Conservation (phyloP, 2,329 filamentous ascomycete genomes). For the Delphinella strobiligena region DNA sequence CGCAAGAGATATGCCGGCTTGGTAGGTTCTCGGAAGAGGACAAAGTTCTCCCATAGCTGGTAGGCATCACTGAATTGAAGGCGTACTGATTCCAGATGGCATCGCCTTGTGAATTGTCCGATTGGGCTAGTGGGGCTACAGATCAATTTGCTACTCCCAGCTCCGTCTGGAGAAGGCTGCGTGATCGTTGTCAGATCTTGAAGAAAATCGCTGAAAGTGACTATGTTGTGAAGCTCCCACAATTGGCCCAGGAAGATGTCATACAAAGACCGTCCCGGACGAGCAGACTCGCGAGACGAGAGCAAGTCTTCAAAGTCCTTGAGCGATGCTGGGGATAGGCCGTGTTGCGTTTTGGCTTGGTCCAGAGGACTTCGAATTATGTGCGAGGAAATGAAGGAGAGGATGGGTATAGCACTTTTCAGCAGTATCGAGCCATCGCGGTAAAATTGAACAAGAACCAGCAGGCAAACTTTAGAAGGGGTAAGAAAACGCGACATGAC, state of each 20-base stretch:
- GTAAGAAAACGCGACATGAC: slow-evolving; percentile 72
- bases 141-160: slow-evolving; percentile 43
- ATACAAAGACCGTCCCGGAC: slow-evolving; percentile 75
- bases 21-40: slow-evolving; percentile 68
- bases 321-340: slow-evolving; percentile 26
- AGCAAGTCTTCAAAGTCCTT: slow-evolving; percentile 17
- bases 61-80: slow-evolving; percentile 70
- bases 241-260: slow-evolving; percentile 70
- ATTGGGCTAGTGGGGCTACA: slow-evolving; percentile 60
- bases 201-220: slow-evolving; percentile 5
- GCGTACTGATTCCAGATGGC: slow-evolving; percentile 66
- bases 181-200: slow-evolving; percentile 6
- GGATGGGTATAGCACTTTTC: slow-evolving; percentile 47
- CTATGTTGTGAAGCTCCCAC: slow-evolving; percentile 53
- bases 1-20: slow-evolving; percentile 46
- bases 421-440: slow-evolving; percentile 13
- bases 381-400: slow-evolving; percentile 68
- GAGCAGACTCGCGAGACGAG: slow-evolving; percentile 32
- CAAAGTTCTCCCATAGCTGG: slow-evolving; percentile 71
- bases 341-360: slow-evolving; percentile 2
- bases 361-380: slow-evolving; percentile 25
- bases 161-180: slow-evolving; percentile 33
- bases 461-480: slow-evolving; percentile 74
- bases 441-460: slow-evolving; percentile 74
- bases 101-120: slow-evolving; percentile 66